phyloP scores from a whole-genome alignment of 495 filamentous ascomycete species.

The Schizothecium vesticola region DNA sequence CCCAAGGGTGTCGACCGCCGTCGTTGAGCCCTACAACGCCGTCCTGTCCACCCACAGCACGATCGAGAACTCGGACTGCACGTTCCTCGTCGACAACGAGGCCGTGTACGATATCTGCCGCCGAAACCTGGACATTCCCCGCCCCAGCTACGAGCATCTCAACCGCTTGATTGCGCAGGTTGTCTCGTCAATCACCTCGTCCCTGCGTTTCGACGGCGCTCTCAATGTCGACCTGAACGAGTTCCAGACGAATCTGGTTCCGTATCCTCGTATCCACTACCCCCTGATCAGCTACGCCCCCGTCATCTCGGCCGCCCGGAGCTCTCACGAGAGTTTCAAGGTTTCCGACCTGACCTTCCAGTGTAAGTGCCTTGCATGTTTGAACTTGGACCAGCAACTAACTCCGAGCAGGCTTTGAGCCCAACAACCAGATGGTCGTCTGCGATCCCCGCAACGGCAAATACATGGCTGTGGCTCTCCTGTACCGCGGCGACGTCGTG shows the following conservation, averaged over 20 bases:
- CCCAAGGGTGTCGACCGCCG: conserved; percentile 77
- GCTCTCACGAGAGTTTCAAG: conserved; percentile 88
- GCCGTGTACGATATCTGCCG: conserved; percentile 91
- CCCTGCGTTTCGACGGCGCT: conserved; percentile 82
- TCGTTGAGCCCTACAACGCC: conserved; percentile 92
- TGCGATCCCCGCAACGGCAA: conserved; percentile 89
- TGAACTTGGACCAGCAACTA: background rate
- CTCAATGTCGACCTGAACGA: conserved; percentile 91
- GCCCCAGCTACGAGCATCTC: conserved; percentile 79
- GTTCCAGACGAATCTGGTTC: conserved; percentile 93
- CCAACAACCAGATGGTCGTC: conserved; percentile 95
- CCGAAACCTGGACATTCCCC: conserved; percentile 81
- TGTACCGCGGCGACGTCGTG: conserved; percentile 87
- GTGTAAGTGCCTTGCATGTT: conserved; percentile 47
- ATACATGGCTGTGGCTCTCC: conserved; percentile 87
- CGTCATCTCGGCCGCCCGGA: conserved; percentile 74
- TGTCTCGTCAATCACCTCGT: conserved; percentile 86
- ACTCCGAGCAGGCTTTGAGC: conserved; percentile 62
- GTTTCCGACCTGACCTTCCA: conserved; percentile 82
- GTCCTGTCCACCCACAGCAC: conserved; percentile 89
- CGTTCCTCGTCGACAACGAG: conserved; percentile 90
- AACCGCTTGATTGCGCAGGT: conserved; percentile 90
- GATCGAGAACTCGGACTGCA: conserved; percentile 89
- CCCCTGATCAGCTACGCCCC: conserved; percentile 86
- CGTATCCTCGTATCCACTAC: conserved; percentile 89